Evolutionary conservation across 345 rosid genomes (phyloP).

Genomic region (Linum usitatissimum): DNA sequence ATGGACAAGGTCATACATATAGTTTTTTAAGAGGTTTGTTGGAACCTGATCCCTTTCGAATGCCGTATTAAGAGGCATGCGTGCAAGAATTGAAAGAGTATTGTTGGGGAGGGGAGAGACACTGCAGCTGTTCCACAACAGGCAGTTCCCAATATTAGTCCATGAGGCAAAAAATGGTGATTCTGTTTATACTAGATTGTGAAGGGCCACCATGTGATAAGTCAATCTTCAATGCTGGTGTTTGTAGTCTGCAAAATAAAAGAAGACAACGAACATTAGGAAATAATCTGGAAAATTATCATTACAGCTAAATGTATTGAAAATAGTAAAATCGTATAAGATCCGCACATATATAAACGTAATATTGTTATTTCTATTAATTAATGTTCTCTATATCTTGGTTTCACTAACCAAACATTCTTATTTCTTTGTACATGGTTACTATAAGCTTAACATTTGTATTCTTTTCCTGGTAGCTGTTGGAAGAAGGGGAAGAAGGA

Average conservation of each 20-base stretch:
- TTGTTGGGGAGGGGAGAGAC: too few species aligned
- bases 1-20: too few species aligned
- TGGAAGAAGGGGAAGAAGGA: slow-evolving; percentile 96
- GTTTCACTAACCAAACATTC: background rate
- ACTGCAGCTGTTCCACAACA: too few species aligned
- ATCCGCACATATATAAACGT: background rate
- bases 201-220: background rate
- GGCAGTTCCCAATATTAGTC: too few species aligned
- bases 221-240: background rate
- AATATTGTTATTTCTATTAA: background rate
- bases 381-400: background rate
- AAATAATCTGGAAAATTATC: background rate
- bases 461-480: slow-evolving; percentile 37
- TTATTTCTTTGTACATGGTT: background rate
- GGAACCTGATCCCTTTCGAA: too few species aligned
- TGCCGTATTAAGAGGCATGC: too few species aligned
- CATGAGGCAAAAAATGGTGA: background rate
- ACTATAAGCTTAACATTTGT: slow-evolving; percentile 9
- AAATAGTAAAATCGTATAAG: background rate
- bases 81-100: too few species aligned
- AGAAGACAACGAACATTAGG: background rate
- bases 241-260: background rate
- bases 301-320: background rate
- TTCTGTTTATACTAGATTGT: background rate
- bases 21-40: too few species aligned